These are phyloP conservation scores for Rhododendron ovatum DNA, from an alignment of 148 eudicot genomes.

Conservation along the genomic window DNA sequence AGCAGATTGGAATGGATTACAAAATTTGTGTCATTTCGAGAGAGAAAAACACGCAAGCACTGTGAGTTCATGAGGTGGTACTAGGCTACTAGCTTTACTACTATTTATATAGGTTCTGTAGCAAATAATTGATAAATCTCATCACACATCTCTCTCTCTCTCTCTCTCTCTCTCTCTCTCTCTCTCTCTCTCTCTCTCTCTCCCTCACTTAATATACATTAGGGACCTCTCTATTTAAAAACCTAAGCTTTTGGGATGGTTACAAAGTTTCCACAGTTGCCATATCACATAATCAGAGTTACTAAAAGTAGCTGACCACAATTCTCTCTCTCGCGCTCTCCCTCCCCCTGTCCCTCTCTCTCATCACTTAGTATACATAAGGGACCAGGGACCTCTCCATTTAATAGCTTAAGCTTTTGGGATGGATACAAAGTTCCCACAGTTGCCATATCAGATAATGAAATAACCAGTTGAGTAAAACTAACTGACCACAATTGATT, in stretches of 20 bases:
- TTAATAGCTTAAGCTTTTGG: neutral
- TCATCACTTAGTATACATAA: neutral
- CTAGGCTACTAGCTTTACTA: neutral
- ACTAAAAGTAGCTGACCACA: neutral
- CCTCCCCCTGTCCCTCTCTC: neutral
- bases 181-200: neutral
- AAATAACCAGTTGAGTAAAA: neutral
- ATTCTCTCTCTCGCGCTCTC: neutral
- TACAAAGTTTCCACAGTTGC: neutral
- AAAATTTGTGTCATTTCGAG: too few relatives aligned
- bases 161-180: neutral
- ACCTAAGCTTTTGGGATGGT: neutral
- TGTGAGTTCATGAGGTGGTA: neutral
- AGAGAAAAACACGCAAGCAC: neutral
- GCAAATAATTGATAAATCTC: neutral
- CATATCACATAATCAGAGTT: neutral
- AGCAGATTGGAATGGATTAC: neutral
- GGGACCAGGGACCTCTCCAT: neutral
- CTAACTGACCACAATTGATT: neutral
- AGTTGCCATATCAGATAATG: neutral
- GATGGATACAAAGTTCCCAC: neutral
- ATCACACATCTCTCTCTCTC: neutral
- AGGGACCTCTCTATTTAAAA: neutral
- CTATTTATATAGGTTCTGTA: neutral
- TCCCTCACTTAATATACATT: neutral